A percentile compares a stretch with the other conserved stretches of the same genome.
Conservation (phyloP, 495 filamentous ascomycete genomes). For the Neurospora cerealis region DNA sequence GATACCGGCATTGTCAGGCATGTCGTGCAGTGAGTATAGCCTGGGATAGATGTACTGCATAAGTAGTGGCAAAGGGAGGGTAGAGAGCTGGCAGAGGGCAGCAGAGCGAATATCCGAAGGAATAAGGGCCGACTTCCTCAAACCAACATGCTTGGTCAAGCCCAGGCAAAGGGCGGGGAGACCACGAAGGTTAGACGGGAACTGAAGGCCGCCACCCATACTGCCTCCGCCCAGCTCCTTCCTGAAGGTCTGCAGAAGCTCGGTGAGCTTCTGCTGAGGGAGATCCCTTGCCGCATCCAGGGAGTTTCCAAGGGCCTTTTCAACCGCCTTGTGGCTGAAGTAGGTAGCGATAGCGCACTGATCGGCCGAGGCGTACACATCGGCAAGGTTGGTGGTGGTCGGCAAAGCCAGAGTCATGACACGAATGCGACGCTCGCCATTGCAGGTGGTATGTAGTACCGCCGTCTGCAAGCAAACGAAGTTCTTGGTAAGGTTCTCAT, state of each 20-base stretch:
- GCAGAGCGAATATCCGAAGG: constrained; percentile 92
- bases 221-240: constrained; percentile 95
- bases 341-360: constrained; percentile 86
- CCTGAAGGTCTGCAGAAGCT: constrained; percentile 87
- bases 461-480: constrained; percentile 94
- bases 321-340: constrained; percentile 96
- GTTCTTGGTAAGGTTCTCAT: constrained; percentile 88
- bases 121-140: constrained; percentile 92
- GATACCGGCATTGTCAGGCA: constrained; percentile 88
- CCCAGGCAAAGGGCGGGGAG: constrained; percentile 86
- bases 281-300: constrained; percentile 85
- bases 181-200: constrained; percentile 82
- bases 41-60: constrained; percentile 96
- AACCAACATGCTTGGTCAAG: constrained; percentile 89
- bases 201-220: constrained; percentile 88
- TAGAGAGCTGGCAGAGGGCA: constrained; percentile 85
- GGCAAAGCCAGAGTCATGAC: constrained; percentile 90
- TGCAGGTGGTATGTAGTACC: constrained; percentile 95
- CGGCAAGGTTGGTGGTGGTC: constrained; percentile 80
- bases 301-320: constrained; percentile 73
- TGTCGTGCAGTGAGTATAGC: constrained; percentile 91
- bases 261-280: constrained; percentile 81
- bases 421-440: constrained; percentile 87
- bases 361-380: constrained; percentile 91
- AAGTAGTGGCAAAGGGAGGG: constrained; percentile 79